A percentile compares a stretch with the other conserved stretches of the same genome.
Evolutionary conservation across 768 basidiomycete genomes (phyloP).

Genomic region (Psilocybe sp.): DNA sequence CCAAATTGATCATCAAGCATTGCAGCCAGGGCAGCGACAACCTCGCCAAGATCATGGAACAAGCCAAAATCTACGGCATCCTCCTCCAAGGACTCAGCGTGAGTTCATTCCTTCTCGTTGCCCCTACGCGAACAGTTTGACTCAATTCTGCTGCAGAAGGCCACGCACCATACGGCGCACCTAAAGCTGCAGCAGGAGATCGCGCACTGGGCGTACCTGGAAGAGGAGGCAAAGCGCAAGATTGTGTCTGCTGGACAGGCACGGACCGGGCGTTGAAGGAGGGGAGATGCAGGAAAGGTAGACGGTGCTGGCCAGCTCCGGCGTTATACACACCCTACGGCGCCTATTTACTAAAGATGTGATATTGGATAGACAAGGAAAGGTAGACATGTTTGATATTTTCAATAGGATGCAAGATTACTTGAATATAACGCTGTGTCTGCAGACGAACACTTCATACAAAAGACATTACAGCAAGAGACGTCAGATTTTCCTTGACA

Average conservation of each 20-base stretch:
- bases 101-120: conserved; percentile 25
- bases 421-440: too few species aligned
- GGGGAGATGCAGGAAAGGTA: too few species aligned
- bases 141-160: conserved; percentile 41
- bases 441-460: too few species aligned
- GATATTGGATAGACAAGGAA: too few species aligned
- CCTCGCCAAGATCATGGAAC: conserved; percentile 60
- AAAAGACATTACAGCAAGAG: too few species aligned
- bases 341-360: too few species aligned
- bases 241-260: conserved; percentile 45
- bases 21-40: conserved; percentile 64
- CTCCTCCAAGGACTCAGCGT: conserved; percentile 78
- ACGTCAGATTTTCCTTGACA: too few species aligned
- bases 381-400: too few species aligned
- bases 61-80: conserved; percentile 71
- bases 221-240: conserved; percentile 72
- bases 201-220: conserved; percentile 81
- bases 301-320: too few species aligned
- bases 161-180: conserved; percentile 70
- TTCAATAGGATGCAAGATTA: too few species aligned
- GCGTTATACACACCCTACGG: too few species aligned
- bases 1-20: conserved; percentile 72
- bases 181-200: conserved; percentile 85
- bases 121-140: background rate
- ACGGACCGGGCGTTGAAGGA: conserved; percentile 12